Percentiles rank a stretch among this genome's conserved stretches.
phyloP scores from a whole-genome alignment of 768 basidiomycete species.

The Boletus subcaerulescens region DNA sequence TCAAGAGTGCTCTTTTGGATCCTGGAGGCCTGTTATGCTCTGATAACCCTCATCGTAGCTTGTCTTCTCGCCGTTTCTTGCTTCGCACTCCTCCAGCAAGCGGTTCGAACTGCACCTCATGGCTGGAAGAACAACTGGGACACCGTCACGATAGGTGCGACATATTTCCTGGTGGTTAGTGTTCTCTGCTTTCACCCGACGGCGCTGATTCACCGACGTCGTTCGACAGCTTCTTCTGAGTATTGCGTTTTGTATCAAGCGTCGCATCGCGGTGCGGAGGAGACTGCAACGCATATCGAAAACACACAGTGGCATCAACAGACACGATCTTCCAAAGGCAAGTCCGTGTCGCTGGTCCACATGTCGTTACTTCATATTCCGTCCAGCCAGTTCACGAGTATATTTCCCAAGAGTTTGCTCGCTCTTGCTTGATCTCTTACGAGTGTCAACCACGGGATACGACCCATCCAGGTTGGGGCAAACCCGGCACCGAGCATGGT shows the following conservation, averaged over 20 bases:
- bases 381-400: conserved; percentile 61
- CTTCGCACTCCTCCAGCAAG: conserved; percentile 64
- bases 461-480: conserved; percentile 72
- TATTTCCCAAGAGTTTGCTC: conserved; percentile 72
- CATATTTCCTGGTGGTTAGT: conserved; percentile 68
- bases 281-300: conserved; percentile 69
- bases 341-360: background rate
- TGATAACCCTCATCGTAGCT: conserved; percentile 48
- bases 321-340: conserved; percentile 61
- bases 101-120: conserved; percentile 60
- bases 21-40: conserved; percentile 51
- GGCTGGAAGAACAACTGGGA: conserved; percentile 66
- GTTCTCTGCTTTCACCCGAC: conserved; percentile 19
- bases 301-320: conserved; percentile 48
- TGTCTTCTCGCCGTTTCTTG: conserved; percentile 63
- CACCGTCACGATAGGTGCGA: conserved; percentile 63
- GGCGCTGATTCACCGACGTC: background rate
- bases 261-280: conserved; percentile 62
- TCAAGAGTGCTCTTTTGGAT: conserved; percentile 46
- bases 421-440: conserved; percentile 66
- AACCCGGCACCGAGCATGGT: conserved; percentile 60
- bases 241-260: conserved; percentile 61
- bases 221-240: conserved; percentile 50
- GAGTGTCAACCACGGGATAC: conserved; percentile 68
- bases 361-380: background rate